A percentile compares a stretch with the other conserved stretches of the same genome.
Evolutionary conservation across 1,284 basidiomycete genomes (phyloP).

Genomic region (Apiotrichum sp.): DNA sequence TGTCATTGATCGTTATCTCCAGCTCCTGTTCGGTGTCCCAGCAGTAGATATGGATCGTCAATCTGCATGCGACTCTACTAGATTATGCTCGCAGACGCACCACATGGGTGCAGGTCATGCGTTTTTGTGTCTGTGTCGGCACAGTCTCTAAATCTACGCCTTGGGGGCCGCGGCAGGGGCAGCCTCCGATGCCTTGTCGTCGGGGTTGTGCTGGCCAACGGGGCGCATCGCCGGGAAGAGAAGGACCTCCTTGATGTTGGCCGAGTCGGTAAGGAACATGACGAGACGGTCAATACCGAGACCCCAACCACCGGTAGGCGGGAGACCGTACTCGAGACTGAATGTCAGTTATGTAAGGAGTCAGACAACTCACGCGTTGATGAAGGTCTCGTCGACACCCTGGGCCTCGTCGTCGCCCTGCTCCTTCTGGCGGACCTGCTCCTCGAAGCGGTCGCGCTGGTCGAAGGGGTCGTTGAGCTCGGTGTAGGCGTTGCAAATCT

Average conservation of each 20-base stretch:
- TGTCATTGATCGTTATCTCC: no score
- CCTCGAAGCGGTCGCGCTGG: slow-evolving; percentile 91
- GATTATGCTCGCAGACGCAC: background rate
- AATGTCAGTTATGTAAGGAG: background rate
- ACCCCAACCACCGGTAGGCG: slow-evolving; percentile 96
- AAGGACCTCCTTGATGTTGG: slow-evolving; percentile 56
- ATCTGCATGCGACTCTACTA: background rate
- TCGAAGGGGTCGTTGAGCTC: slow-evolving; percentile 98
- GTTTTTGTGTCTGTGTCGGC: background rate
- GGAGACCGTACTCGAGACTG: slow-evolving; percentile 92
- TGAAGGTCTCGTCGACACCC: slow-evolving; percentile 89
- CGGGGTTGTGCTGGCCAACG: slow-evolving; percentile 25
- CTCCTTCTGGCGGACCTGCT: slow-evolving; percentile 90
- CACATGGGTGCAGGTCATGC: background rate
- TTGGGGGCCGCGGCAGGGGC: background rate
- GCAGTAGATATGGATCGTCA: background rate
- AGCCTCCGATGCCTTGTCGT: background rate
- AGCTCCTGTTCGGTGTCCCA: no score
- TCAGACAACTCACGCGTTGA: slow-evolving; percentile 66
- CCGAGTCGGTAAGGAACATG: slow-evolving; percentile 92
- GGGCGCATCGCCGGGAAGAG: slow-evolving; percentile 50
- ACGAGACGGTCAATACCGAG: slow-evolving; percentile 88
- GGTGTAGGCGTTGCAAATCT: slow-evolving; percentile 96
- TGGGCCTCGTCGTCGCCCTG: slow-evolving; percentile 97
- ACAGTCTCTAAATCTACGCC: background rate